Conservation (phyloP, 495 filamentous ascomycete genomes). For the Evansstolkia leycettana region DNA sequence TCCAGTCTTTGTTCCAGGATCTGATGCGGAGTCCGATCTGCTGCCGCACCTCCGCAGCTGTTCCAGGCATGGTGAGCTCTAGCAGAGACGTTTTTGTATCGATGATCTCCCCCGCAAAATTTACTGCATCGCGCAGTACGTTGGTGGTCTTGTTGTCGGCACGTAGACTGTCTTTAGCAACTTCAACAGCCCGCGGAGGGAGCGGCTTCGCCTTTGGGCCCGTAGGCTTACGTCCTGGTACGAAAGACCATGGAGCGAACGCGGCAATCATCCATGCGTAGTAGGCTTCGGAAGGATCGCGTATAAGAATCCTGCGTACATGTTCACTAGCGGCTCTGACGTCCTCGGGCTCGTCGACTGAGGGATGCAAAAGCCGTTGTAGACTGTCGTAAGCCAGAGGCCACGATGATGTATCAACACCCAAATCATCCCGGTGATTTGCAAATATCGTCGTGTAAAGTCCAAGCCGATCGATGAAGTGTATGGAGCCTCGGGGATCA, state of each 20-base stretch:
- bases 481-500: constrained; percentile 53
- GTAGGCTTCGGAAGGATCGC: constrained; percentile 46
- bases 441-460: constrained; percentile 73
- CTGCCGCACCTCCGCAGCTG: constrained; percentile 31
- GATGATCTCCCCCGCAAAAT: constrained; percentile 46
- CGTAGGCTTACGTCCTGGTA: constrained; percentile 28
- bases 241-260: constrained; percentile 60
- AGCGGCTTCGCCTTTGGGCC: constrained; percentile 32
- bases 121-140: constrained; percentile 51
- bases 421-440: constrained; percentile 31
- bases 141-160: constrained; percentile 58
- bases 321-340: constrained; percentile 5
- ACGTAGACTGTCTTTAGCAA: constrained; percentile 68
- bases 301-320: constrained; percentile 40
- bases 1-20: constrained; percentile 68
- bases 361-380: constrained; percentile 15
- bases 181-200: constrained; percentile 40
- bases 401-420: constrained; percentile 34
- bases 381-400: constrained; percentile 26
- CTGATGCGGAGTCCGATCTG: constrained; percentile 65
- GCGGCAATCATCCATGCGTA: constrained; percentile 67
- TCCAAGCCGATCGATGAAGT: constrained; percentile 58
- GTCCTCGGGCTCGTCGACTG: constrained; percentile 4
- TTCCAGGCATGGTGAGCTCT: constrained; percentile 15
- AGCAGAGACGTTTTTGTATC: constrained; percentile 38